These are phyloP conservation scores for Candida ortonii DNA, from an alignment of 805 yeast species.

Conservation along the genomic window DNA sequence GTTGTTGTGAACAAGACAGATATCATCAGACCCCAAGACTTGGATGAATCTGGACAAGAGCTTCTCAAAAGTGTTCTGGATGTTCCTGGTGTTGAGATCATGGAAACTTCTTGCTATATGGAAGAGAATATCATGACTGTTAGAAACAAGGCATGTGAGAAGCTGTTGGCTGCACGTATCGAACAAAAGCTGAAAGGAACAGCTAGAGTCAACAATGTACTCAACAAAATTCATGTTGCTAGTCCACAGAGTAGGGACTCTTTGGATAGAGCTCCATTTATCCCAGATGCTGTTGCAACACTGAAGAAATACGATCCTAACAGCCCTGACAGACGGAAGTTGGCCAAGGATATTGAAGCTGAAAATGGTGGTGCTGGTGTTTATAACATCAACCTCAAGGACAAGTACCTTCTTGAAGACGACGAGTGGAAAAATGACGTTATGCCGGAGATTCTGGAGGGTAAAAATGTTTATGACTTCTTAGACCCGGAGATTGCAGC, in stretches of 20 bases:
- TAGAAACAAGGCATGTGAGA: constrained; percentile 96
- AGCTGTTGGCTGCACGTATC: constrained; percentile 88
- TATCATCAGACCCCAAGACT: constrained; percentile 80
- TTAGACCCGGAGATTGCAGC: constrained; percentile 93
- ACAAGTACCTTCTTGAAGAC: constrained; percentile 86
- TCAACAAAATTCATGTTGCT: constrained; percentile 95
- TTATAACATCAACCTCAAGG: constrained; percentile 88
- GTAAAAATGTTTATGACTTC: constrained; percentile 96
- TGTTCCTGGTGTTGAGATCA: constrained; percentile 81
- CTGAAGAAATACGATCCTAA: constrained; percentile 67
- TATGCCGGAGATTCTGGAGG: constrained; percentile 95
- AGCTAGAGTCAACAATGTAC: constrained; percentile 80
- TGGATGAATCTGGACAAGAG: constrained; percentile 70
- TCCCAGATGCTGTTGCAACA: constrained; percentile 71
- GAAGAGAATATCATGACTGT: constrained; percentile 95
- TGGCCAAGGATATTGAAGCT: constrained; percentile 86
- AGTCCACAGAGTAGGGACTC: constrained; percentile 88
- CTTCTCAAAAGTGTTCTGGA: constrained; percentile 63
- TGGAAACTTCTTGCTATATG: constrained; percentile 89
- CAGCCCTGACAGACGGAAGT: constrained; percentile 77
- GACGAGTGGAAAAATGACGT: constrained; percentile 97
- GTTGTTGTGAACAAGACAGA: constrained; percentile 95
- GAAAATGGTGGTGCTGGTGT: constrained; percentile 99
- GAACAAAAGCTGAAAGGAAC: constrained; percentile 95
- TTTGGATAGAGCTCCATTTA: constrained; percentile 68